A percentile compares a stretch with the other conserved stretches of the same genome.
Evolutionary conservation across 2,329 filamentous ascomycete species (phyloP).

Genomic region (Elsinoe necatrix): DNA sequence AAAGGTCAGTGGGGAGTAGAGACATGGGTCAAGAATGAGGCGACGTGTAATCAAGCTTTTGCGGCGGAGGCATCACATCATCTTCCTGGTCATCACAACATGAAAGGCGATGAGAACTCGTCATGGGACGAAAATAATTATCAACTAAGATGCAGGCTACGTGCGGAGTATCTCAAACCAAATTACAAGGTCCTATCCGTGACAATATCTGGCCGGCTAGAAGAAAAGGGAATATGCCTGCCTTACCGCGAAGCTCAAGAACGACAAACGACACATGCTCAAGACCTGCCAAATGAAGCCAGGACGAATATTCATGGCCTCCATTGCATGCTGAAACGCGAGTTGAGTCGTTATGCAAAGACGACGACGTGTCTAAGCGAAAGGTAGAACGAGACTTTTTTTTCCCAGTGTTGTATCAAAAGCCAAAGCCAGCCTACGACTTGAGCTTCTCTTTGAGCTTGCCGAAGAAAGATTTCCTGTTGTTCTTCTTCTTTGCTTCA

Average conservation of each 20-base stretch:
- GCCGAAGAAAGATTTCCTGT: constrained; percentile 40
- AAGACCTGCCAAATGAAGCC: neutral
- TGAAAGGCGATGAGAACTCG: too few species aligned
- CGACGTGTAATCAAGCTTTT: neutral
- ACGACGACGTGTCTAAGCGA: neutral
- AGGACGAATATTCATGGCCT: neutral
- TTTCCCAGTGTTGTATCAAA: neutral
- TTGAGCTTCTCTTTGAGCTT: constrained; percentile 43
- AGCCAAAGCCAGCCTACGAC: constrained; percentile 18
- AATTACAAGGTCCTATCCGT: constrained; percentile 11
- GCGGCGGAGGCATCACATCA: neutral
- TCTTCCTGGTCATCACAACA: too few species aligned
- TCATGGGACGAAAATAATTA: too few species aligned
- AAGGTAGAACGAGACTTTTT: neutral
- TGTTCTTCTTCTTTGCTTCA: constrained; percentile 37
- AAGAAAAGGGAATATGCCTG: constrained; percentile 4
- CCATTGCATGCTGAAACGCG: neutral
- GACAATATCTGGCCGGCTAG: neutral
- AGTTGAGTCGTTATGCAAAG: neutral
- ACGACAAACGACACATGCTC: neutral
- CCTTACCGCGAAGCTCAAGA: neutral
- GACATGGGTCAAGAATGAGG: too few species aligned
- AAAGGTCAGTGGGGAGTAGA: too few species aligned
- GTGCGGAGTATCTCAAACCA: constrained; percentile 8
- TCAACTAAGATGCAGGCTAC: constrained; percentile 5